Evolutionary conservation across 164 flowering plant genomes (phyloP).

Genomic region (Houttuynia cordata): DNA sequence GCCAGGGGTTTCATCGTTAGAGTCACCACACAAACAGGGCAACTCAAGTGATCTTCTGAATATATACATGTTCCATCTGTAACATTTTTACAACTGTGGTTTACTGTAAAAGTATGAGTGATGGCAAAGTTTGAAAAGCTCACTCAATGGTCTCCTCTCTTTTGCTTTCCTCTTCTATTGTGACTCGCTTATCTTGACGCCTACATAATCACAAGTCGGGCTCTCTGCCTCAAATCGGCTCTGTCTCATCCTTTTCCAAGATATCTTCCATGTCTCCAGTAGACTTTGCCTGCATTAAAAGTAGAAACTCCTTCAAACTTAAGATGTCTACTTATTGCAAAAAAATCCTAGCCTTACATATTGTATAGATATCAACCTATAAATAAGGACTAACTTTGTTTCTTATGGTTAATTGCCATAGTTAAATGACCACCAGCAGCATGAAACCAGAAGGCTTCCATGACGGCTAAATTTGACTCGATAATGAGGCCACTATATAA

Average conservation of each 20-base stretch:
- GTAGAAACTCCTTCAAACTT: background rate
- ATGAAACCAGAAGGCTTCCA: no score
- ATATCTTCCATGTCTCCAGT: slow-evolving; percentile 48
- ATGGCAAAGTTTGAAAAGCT: no score
- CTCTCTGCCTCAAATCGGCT: slow-evolving; percentile 23
- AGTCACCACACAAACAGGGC: no score
- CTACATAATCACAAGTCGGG: slow-evolving; percentile 13
- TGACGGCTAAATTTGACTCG: no score
- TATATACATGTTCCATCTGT: no score
- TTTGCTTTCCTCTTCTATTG: background rate
- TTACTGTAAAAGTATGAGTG: no score
- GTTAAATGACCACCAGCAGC: background rate
- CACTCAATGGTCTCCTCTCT: no score
- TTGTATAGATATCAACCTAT: background rate
- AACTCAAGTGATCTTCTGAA: no score
- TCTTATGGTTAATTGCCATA: background rate
- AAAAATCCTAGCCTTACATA: background rate
- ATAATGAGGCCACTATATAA: background rate
- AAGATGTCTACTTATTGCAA: background rate
- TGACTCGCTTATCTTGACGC: slow-evolving; percentile 12
- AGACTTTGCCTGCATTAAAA: slow-evolving; percentile 51
- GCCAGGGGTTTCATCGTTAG: no score
- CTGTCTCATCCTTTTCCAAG: slow-evolving; percentile 39
- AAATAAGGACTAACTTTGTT: background rate
- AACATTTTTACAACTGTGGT: no score